These are phyloP conservation scores for Serendipita indica DNA, from an alignment of 768 basidiomycete genomes.

Conservation along the genomic window DNA sequence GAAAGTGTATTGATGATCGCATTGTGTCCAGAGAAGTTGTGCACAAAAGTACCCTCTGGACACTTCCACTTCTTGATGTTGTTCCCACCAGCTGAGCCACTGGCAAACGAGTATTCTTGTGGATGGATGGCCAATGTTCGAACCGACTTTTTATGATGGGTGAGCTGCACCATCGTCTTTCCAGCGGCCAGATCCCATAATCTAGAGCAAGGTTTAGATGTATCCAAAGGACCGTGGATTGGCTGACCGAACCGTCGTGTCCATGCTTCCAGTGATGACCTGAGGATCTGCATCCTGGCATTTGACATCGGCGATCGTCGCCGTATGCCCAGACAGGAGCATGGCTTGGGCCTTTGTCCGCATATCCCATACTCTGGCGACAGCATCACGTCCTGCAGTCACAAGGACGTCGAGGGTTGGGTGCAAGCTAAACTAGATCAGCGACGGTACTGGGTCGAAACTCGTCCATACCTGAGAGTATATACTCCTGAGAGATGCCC, in stretches of 20 bases:
- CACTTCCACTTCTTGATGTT: constrained; percentile 99
- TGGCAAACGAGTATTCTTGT: constrained; percentile 91
- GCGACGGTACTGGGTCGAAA: not conserved
- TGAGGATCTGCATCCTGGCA: constrained; percentile 97
- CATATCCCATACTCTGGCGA: constrained; percentile 99
- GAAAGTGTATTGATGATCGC: constrained; percentile 94
- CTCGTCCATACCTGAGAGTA: constrained; percentile 37
- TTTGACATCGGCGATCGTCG: constrained; percentile 88
- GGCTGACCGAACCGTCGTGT: constrained; percentile 76
- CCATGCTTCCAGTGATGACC: constrained; percentile 97
- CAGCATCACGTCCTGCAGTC: constrained; percentile 90
- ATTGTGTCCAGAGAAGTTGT: constrained; percentile 92
- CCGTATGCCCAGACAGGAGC: constrained; percentile 84
- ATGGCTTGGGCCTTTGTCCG: constrained; percentile 93
- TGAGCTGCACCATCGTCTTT: constrained; percentile 89
- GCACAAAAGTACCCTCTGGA: constrained; percentile 88
- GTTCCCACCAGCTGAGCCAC: constrained; percentile 93
- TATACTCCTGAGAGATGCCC: constrained; percentile 99
- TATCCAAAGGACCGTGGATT: not conserved
- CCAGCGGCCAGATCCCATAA: constrained; percentile 97
- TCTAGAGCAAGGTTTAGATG: constrained; percentile 26
- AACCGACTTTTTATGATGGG: constrained; percentile 99
- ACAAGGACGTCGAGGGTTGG: constrained; percentile 93
- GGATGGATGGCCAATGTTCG: constrained; percentile 90
- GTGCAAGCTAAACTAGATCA: constrained; percentile 41